phyloP scores from a whole-genome alignment of 164 flowering plant genomes.

The Piper longum region DNA sequence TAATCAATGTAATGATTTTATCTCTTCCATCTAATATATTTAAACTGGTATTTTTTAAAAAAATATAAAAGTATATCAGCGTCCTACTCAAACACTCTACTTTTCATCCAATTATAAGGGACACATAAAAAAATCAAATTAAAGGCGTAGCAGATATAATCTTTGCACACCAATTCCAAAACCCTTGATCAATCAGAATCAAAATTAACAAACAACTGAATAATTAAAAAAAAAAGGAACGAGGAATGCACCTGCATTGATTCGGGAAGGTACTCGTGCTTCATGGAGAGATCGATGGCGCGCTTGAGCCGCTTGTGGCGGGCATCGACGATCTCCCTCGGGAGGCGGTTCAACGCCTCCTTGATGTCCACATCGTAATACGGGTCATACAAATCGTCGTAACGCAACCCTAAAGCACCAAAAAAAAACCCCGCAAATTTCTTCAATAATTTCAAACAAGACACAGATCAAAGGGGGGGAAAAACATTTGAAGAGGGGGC shows the following conservation, averaged over 20 bases:
- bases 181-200: background rate
- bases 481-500: too few species aligned
- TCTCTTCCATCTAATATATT: too few species aligned
- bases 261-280: conserved; percentile 72
- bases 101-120: too few species aligned
- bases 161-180: background rate
- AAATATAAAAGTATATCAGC: too few species aligned
- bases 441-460: background rate
- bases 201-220: background rate
- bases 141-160: too few species aligned
- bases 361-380: conserved; percentile 65
- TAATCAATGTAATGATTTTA: too few species aligned
- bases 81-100: too few species aligned
- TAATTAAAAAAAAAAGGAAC: background rate
- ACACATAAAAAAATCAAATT: too few species aligned
- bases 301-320: conserved; percentile 89
- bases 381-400: conserved; percentile 85
- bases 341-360: conserved; percentile 79
- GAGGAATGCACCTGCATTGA: conserved; percentile 57
- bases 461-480: conserved; percentile 2
- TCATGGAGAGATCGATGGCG: conserved; percentile 97
- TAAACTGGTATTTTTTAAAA: too few species aligned
- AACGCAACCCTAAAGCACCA: conserved; percentile 44
- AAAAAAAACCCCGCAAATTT: too few species aligned
- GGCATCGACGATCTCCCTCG: conserved; percentile 82